Evolutionary conservation across 148 eudicot species (phyloP), one percentile per base, ranked within the genome.

Genomic region (Tetragonia tetragonoides): DNA sequence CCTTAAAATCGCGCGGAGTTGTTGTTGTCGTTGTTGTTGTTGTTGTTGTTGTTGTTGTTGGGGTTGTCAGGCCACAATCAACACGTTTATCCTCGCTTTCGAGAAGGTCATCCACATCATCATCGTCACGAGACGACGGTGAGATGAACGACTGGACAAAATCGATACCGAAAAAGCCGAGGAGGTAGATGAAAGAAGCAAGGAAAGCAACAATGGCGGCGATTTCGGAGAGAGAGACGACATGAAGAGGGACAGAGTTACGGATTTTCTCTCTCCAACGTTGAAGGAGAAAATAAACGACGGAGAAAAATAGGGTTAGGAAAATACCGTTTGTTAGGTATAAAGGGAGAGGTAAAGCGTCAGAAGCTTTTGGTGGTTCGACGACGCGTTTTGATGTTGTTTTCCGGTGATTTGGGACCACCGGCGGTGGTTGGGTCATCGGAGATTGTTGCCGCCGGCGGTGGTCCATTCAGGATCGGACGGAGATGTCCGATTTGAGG

Each of bases 201-300:
- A 92, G 47, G 21, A 95, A 86, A 7, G 91, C 81, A 20, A 88
- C 75, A 59, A 95, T 84, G 62, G 94, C 97, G 74, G 79, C 81
- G 65, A 95, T 87, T 72, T 95, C 98, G 54, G 97, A 89, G 68
- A 95, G 84, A 17, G 90, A 85, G 68, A 95, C 82, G 61, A 95
- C 88, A 66, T 95, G 97, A 42, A 95, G 92, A 74, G 97, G 98
- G 0, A 88, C 91, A n/a, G 96, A 92, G 73, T 83, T 89, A 0
- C 97, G 89, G 74, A 94, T 92, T 86, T 94, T 94, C 82, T 92
- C 95, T 44, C 97, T 86, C 98, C 98, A 95, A 2, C 98, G 87
- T 71, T 82, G 88, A 24, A 95, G 87, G 46, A 95, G 93, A 70
- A 85, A 95, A 78, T 92, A 92, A 9, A 92, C 92, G 4, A 91